These are phyloP conservation scores for Clarireedia hainanense DNA, from an alignment of 2,329 filamentous ascomycete species.

Conservation along the genomic window DNA sequence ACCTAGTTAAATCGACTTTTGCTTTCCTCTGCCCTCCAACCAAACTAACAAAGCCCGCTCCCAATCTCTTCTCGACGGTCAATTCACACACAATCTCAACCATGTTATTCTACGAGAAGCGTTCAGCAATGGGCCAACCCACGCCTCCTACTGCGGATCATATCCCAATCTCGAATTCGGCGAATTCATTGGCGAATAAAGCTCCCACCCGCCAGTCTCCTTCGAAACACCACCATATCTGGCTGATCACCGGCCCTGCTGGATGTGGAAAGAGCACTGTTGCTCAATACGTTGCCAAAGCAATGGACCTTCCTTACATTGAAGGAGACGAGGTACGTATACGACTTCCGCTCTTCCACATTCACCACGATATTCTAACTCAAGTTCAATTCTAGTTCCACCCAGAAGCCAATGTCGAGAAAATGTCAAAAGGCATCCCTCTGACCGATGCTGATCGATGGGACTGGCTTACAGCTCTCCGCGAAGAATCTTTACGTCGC, in stretches of 20 bases:
- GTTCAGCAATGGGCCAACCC: slow-evolving; percentile 21
- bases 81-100: slow-evolving; percentile 1
- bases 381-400: slow-evolving; percentile 50
- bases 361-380: background rate
- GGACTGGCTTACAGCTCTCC: slow-evolving; percentile 86
- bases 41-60: background rate
- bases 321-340: slow-evolving; percentile 68
- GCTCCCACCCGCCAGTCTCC: slow-evolving; percentile 14
- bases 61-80: no score
- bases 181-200: slow-evolving; percentile 16
- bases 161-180: slow-evolving; percentile 14
- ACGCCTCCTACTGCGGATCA: slow-evolving; percentile 21
- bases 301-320: slow-evolving; percentile 61
- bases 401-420: slow-evolving; percentile 71
- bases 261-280: slow-evolving; percentile 76
- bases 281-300: slow-evolving; percentile 53
- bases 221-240: slow-evolving; percentile 55
- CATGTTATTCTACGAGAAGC: slow-evolving; percentile 27
- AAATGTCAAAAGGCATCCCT: slow-evolving; percentile 79
- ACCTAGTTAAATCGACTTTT: background rate
- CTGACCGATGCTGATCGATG: slow-evolving; percentile 90
- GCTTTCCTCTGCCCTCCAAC: background rate
- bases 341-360: background rate
- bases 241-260: slow-evolving; percentile 72
- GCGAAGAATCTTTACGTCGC: slow-evolving; percentile 55